A percentile compares a stretch with the other conserved stretches of the same genome.
These are phyloP conservation scores for Ceriops tagal DNA, from an alignment of 345 rosid species.

Conservation along the genomic window DNA sequence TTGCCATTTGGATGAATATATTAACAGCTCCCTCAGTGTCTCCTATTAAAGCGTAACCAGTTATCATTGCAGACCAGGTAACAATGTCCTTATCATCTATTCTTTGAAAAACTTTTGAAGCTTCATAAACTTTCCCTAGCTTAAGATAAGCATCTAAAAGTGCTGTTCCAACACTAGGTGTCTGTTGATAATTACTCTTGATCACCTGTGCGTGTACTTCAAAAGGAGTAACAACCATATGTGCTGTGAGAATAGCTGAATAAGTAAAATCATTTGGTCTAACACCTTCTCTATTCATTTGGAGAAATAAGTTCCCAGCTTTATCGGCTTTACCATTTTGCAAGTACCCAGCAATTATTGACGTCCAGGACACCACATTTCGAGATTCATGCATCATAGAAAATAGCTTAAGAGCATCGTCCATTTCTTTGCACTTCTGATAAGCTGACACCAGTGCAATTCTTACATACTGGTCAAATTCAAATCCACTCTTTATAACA, in stretches of 20 bases:
- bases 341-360: conserved; percentile 69
- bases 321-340: conserved; percentile 51
- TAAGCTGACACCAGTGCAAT: conserved; percentile 68
- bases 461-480: conserved; percentile 46
- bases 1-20: conserved; percentile 44
- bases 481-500: conserved; percentile 54
- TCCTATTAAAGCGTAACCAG: conserved; percentile 70
- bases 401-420: conserved; percentile 52
- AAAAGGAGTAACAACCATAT: conserved; percentile 49
- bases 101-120: conserved; percentile 48
- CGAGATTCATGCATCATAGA: conserved; percentile 33
- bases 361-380: conserved; percentile 76
- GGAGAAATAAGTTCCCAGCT: conserved; percentile 50
- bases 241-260: conserved; percentile 67
- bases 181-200: conserved; percentile 56
- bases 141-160: conserved; percentile 78
- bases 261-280: conserved; percentile 76
- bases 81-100: conserved; percentile 71
- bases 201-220: conserved; percentile 68
- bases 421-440: conserved; percentile 52
- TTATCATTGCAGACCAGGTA: conserved; percentile 90
- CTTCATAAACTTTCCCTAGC: conserved; percentile 50
- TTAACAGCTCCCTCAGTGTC: conserved; percentile 63
- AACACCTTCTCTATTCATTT: conserved; percentile 61
- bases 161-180: conserved; percentile 69